A percentile compares a stretch with the other conserved stretches of the same genome.
These are phyloP conservation scores for Xylaria cubensis DNA, from an alignment of 495 filamentous ascomycete genomes.

Conservation along the genomic window DNA sequence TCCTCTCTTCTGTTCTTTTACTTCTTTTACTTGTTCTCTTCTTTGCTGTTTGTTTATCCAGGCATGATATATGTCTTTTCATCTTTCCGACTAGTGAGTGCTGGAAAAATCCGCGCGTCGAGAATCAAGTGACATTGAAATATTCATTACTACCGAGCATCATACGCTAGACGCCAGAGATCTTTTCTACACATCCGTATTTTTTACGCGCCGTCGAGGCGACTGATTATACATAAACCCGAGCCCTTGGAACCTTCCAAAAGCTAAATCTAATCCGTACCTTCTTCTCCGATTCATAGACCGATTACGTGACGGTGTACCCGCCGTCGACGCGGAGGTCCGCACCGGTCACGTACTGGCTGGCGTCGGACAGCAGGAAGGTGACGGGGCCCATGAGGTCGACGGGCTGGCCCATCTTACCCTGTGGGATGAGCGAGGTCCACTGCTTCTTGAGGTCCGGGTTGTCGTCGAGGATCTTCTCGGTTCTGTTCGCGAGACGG, in stretches of 20 bases:
- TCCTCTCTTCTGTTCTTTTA: not conserved
- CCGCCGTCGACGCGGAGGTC: conserved; percentile 91
- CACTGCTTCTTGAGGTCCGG: conserved; percentile 85
- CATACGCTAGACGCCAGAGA: not conserved
- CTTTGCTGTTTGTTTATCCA: not conserved
- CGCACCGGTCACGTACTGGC: conserved; percentile 85
- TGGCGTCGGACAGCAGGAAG: conserved; percentile 87
- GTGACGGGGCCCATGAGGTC: conserved; percentile 94
- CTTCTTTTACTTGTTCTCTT: not conserved
- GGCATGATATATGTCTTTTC: not conserved
- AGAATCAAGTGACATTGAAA: not conserved
- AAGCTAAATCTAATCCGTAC: no score
- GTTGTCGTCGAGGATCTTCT: conserved; percentile 93
- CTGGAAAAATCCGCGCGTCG: not conserved
- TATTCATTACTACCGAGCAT: conserved; percentile 8
- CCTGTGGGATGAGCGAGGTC: conserved; percentile 88
- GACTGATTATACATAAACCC: not conserved
- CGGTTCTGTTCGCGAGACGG: conserved; percentile 65
- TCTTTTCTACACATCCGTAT: not conserved
- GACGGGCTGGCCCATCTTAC: conserved; percentile 89
- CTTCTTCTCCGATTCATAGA: not conserved
- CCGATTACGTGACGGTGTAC: conserved; percentile 78
- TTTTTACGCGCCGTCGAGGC: not conserved
- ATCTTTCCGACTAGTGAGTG: no score
- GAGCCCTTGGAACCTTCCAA: no score